Conservation (phyloP, 2,329 filamentous ascomycete species). For the Aspergillus persii region DNA sequence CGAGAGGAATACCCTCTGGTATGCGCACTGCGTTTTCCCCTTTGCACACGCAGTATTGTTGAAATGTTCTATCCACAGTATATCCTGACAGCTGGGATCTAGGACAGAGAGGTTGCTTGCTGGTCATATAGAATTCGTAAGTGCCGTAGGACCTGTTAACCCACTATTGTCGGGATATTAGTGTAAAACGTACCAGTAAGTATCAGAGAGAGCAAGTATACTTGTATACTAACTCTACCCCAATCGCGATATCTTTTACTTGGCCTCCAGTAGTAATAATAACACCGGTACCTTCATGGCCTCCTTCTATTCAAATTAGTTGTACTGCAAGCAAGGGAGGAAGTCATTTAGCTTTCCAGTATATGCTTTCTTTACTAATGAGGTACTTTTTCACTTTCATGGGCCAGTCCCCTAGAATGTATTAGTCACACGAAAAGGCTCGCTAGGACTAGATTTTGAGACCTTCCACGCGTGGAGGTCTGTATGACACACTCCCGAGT, state of each 20-base stretch:
- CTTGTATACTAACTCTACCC: slow-evolving; percentile 13
- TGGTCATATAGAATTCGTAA: slow-evolving; percentile 76
- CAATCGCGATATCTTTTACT: slow-evolving; percentile 8
- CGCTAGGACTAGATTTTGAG: too few relatives aligned
- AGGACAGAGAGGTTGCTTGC: slow-evolving; percentile 77
- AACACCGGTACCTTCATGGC: slow-evolving; percentile 11
- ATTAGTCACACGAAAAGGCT: too few relatives aligned
- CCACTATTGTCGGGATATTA: slow-evolving; percentile 54
- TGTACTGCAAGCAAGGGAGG: too few relatives aligned
- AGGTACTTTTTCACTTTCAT: too few relatives aligned
- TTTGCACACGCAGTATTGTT: slow-evolving; percentile 86
- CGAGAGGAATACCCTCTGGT: slow-evolving; percentile 71
- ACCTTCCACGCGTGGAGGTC: too few relatives aligned
- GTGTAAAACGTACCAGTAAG: too few relatives aligned
- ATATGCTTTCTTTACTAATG: too few relatives aligned
- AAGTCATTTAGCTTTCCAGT: too few relatives aligned
- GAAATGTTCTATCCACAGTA: slow-evolving; percentile 89
- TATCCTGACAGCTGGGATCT: slow-evolving; percentile 77
- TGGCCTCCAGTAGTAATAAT: slow-evolving; percentile 9
- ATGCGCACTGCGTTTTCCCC: slow-evolving; percentile 81
- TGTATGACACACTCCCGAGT: too few relatives aligned
- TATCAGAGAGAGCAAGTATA: too few relatives aligned
- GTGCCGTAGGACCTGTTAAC: slow-evolving; percentile 79
- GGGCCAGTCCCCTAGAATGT: too few relatives aligned
- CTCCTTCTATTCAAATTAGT: slow-evolving; percentile 1